phyloP scores from a whole-genome alignment of 2,329 filamentous ascomycete genomes.

The Paecilomyces sp. region DNA sequence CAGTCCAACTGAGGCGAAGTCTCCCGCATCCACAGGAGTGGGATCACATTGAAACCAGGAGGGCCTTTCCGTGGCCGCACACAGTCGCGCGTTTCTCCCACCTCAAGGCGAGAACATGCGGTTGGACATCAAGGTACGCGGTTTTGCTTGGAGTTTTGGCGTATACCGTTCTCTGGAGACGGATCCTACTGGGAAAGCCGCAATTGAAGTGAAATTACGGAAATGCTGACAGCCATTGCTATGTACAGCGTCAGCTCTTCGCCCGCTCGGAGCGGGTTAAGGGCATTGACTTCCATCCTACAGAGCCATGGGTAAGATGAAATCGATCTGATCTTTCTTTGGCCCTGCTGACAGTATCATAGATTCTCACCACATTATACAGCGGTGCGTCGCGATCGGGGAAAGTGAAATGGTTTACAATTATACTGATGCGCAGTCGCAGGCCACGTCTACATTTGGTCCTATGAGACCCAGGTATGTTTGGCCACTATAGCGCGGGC shows the following conservation, averaged over 20 bases:
- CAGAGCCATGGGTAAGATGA: constrained; percentile 77
- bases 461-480: constrained; percentile 76
- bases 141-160: background rate
- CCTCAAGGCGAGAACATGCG: constrained; percentile 42
- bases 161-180: background rate
- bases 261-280: constrained; percentile 94
- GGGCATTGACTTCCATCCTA: constrained; percentile 93
- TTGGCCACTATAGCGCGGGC: background rate
- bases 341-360: constrained; percentile 17
- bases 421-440: constrained; percentile 11
- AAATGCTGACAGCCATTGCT: constrained; percentile 31
- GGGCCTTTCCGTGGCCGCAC: constrained; percentile 7
- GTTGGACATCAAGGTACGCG: constrained; percentile 53
- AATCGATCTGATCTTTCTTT: constrained; percentile 2
- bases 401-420: constrained; percentile 4
- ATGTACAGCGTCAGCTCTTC: constrained; percentile 65
- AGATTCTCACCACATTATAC: constrained; percentile 86
- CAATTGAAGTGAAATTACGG: background rate
- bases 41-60: background rate
- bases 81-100: constrained; percentile 3
- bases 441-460: constrained; percentile 99
- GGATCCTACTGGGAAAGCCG: background rate
- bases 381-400: constrained; percentile 58
- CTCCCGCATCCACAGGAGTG: background rate
- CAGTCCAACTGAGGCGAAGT: background rate